A percentile compares a stretch with the other conserved stretches of the same genome.
phyloP scores from a whole-genome alignment of 1,284 basidiomycete genomes.

The Cutaneotrichosporon cutaneum region DNA sequence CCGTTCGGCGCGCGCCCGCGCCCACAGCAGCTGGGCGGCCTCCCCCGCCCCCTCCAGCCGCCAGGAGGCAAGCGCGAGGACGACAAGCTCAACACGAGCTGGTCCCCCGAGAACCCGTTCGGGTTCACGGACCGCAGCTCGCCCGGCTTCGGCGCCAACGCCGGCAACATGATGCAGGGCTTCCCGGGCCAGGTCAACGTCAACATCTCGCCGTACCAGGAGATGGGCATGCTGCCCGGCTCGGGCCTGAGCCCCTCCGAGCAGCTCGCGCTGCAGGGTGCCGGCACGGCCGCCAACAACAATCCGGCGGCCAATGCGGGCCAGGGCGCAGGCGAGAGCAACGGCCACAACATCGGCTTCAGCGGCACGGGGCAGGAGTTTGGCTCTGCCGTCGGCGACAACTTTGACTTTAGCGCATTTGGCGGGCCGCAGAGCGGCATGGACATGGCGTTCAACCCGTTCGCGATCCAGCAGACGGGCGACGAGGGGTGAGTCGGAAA shows the following conservation, averaged over 20 bases:
- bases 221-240: constrained; percentile 19
- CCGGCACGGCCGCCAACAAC: constrained; percentile 1
- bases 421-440: constrained; percentile 28
- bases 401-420: constrained; percentile 47
- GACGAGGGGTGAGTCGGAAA: constrained; percentile 39
- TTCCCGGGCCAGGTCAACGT: constrained; percentile 17
- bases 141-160: constrained; percentile 13
- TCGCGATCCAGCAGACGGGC: constrained; percentile 48
- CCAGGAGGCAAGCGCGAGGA: constrained; percentile 16
- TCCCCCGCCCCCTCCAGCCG: constrained; percentile 48
- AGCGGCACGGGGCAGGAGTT: constrained; percentile 25
- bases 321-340: neutral
- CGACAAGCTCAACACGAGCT: constrained; percentile 10
- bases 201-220: constrained; percentile 26
- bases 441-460: constrained; percentile 49
- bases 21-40: constrained; percentile 38
- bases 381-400: constrained; percentile 35
- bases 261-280: constrained; percentile 16
- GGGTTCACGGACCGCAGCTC: constrained; percentile 20
- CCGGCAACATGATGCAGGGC: constrained; percentile 9
- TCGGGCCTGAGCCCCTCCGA: constrained; percentile 6
- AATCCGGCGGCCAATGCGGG: neutral
- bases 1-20: constrained; percentile 50
- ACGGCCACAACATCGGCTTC: constrained; percentile 7
- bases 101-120: constrained; percentile 26